Base-by-base conservation (phyloP, 495 filamentous ascomycete genomes). In the Halenospora varia region DNA sequence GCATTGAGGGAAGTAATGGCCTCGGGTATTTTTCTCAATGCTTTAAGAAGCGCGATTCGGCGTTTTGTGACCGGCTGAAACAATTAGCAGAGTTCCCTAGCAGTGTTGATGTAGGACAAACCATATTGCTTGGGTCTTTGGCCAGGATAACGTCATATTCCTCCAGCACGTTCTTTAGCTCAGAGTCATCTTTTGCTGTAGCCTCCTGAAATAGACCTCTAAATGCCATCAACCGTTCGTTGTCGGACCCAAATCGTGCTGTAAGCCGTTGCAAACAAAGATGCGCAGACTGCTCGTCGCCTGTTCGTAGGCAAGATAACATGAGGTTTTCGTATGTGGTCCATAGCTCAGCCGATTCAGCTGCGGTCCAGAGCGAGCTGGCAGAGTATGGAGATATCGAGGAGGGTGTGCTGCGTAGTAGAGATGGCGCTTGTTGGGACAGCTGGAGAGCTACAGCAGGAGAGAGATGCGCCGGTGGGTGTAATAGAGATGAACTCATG, bases 191-290 rank as follows among this genome's bases (percentile, higher is more conserved):
- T 51, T 79, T 74, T 10, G 93, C 92, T 41, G 80, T 81, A 10
- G 94, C 93, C 70, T 98, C 94, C 60, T 91, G 82, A 65, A 93
- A 87, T 47, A 98, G 67, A 18, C 95, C 95, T 39, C 77, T 76
- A 49, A 98, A 70, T 1, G 86, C 91, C 80, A 90, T 85, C 19
- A 97, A 76, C 50, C 88, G 85, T 67, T 95, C 89, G 65, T 96
- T 94, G 25, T 82, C 76, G 11, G 77, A 71, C 39, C 93, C 91
- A 68, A 98, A 97, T 19, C 94, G 89, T 25, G 75, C 73, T 8
- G 82, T 84, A 45, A 98, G 77, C 26, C 79, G 80, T 66, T 86
- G 80, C 9, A 97, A 83, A 65, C 88, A 92, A 56, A 76, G 61
- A 51, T 82, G 79, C 11, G 94, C 94, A 46, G 88, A 82, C 59